Base-by-base conservation (phyloP, 2,329 filamentous ascomycete species). In the Fusarium musae region DNA sequence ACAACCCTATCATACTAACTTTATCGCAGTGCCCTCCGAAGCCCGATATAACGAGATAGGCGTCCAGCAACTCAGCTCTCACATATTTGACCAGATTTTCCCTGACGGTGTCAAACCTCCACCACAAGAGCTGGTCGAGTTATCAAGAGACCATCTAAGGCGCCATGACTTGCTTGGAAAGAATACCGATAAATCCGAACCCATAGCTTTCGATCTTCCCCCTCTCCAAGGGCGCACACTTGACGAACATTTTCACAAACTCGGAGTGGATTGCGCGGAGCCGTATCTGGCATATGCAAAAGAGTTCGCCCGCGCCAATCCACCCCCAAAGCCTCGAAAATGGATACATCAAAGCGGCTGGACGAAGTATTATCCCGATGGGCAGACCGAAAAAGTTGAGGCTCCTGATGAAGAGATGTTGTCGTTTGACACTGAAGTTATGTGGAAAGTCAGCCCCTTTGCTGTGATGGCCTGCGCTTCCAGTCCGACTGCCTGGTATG, bases 381-480 rank as follows among this genome's bases (percentile, higher is more conserved):
- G 94, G 28, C 86, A 84, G 17, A 88, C 87, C 21, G 93, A 96
- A 79, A 81, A 87, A 6, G 90, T 97, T 9, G 90, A 92, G 69
- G 90, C 91, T 15, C 96, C 97, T 0, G 87, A 96, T 69, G 95
- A 96, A 79, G 84, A 89, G 7, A 92, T 96, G 87, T 85, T 98
- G 61, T 95, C 93, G 42, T 99, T 99, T 77, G 96, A 99, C 82
- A 97, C 95, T 2, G 96, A 99, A 82, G 95, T 98, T 52, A 92
- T 99, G 92, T 99, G 92, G 89, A 97, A 97, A 80, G 91, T 96
- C 79, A 96, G 92, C 74, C 92, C 93, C 0, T 99, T 94, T 81
- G 95, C 97, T 1, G 94, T 97, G 64, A 98, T 99, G 94, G 96
- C 97, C 28, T 98, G 96, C 80, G 96, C 97, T 19, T 93, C 92